phyloP scores from a whole-genome alignment of 257 asterid genomes.

The Solanum tarijense region DNA sequence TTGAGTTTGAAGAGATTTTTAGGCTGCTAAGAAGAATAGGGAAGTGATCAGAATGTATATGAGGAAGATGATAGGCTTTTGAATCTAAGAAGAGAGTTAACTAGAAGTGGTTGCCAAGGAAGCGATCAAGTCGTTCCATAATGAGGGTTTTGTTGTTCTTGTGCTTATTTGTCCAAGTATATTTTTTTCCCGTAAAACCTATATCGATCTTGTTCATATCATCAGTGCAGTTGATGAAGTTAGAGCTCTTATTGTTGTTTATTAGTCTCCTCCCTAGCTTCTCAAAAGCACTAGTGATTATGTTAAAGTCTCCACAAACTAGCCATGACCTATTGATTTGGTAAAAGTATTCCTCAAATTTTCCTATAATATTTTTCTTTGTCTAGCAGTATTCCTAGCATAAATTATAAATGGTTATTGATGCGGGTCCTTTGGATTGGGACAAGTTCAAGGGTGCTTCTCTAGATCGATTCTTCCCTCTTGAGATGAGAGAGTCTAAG shows the following conservation, averaged over 20 bases:
- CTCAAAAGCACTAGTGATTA: background rate
- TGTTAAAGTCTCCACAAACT: background rate
- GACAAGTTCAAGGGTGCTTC: background rate
- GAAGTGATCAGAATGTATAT: background rate
- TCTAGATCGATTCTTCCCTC: background rate
- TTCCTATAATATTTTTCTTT: background rate
- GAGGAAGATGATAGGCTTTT: too few species aligned
- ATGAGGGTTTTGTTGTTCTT: too few species aligned
- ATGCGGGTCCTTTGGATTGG: background rate
- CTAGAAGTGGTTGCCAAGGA: background rate
- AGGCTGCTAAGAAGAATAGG: background rate
- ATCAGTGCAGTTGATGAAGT: background rate
- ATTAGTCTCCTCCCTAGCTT: background rate
- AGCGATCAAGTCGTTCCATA: background rate
- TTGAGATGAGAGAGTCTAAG: background rate
- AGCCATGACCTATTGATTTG: background rate
- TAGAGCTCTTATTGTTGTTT: too few species aligned
- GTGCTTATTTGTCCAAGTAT: background rate
- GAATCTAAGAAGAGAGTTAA: background rate
- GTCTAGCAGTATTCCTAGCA: too few species aligned
- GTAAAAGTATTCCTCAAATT: too few species aligned
- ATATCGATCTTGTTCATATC: background rate
- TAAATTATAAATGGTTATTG: background rate
- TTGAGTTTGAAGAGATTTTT: background rate
- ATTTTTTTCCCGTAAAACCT: too few species aligned